Evolutionary conservation across 2,329 filamentous ascomycete genomes (phyloP).

Genomic region (Alternaria triticina): DNA sequence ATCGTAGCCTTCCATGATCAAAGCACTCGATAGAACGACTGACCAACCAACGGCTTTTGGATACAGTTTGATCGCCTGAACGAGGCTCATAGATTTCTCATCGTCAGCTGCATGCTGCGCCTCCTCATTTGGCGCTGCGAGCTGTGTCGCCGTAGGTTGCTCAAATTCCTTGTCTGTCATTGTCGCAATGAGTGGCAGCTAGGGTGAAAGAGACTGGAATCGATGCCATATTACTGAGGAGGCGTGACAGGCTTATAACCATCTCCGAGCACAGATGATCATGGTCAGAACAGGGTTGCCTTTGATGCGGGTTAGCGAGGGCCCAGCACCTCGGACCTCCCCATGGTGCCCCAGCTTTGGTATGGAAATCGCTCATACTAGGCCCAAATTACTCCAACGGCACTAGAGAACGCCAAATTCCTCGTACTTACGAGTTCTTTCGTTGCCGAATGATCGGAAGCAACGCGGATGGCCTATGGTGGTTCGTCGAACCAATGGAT

Average conservation of each 20-base stretch:
- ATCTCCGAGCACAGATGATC: constrained; percentile 21
- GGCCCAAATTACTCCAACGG: neutral
- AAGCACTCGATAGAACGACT: constrained; percentile 81
- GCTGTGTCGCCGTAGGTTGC: constrained; percentile 15
- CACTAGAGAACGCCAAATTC: neutral
- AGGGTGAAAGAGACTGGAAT: neutral
- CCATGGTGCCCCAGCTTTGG: constrained; percentile 13
- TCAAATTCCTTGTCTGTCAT: constrained; percentile 31
- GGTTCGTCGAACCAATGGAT: neutral
- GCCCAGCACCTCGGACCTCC: constrained; percentile 10
- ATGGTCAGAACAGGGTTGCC: constrained; percentile 8
- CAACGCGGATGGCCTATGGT: neutral
- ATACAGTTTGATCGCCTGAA: constrained; percentile 78
- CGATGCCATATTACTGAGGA: neutral
- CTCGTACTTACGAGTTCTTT: neutral
- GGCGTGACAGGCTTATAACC: constrained; percentile 16
- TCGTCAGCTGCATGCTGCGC: constrained; percentile 50
- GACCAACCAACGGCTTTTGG: constrained; percentile 86
- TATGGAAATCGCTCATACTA: constrained; percentile 6
- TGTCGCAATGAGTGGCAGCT: constrained; percentile 2
- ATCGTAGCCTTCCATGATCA: constrained; percentile 90
- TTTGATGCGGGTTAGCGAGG: constrained; percentile 24
- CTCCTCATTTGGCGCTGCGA: constrained; percentile 30
- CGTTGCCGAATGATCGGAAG: neutral
- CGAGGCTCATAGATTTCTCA: constrained; percentile 60